Conservation (phyloP, 495 filamentous ascomycete species). For the Durotheca rogersii region DNA sequence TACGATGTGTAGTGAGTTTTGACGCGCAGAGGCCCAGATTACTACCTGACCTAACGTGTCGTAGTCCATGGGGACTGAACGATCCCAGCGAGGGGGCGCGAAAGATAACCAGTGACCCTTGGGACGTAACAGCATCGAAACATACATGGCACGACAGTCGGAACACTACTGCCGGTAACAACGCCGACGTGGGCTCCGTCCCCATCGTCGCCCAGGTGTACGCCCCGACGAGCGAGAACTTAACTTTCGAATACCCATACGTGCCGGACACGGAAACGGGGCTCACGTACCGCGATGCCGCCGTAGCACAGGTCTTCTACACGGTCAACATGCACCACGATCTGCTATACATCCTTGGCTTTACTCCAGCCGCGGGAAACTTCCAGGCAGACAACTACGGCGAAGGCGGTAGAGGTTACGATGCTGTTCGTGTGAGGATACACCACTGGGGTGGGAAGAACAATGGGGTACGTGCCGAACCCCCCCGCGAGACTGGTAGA, state of each 20-base stretch:
- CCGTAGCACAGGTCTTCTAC: constrained; percentile 49
- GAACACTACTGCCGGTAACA: constrained; percentile 28
- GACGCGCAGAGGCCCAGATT: not conserved
- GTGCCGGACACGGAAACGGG: constrained; percentile 18
- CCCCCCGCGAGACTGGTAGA: not conserved
- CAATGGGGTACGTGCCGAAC: constrained; percentile 27
- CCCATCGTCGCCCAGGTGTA: constrained; percentile 33
- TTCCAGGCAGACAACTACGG: constrained; percentile 47
- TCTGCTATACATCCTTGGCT: constrained; percentile 46
- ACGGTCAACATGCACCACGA: constrained; percentile 50
- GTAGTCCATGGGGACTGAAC: constrained; percentile 38
- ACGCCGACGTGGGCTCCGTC: constrained; percentile 27
- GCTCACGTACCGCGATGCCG: constrained; percentile 37
- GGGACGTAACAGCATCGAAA: constrained; percentile 27
- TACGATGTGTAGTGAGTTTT: constrained; percentile 41
- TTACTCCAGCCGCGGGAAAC: constrained; percentile 49
- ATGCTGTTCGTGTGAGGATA: constrained; percentile 43
- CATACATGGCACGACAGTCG: constrained; percentile 38
- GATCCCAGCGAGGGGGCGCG: constrained; percentile 39
- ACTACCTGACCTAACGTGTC: constrained; percentile 15
- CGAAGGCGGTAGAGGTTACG: constrained; percentile 39
- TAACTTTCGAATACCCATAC: constrained; percentile 38
- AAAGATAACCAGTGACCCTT: constrained; percentile 33
- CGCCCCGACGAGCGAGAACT: constrained; percentile 26
- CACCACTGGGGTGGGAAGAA: constrained; percentile 44